Evolutionary conservation across 2,329 filamentous ascomycete genomes (phyloP).

Genomic region (Ustilaginoidea virens): DNA sequence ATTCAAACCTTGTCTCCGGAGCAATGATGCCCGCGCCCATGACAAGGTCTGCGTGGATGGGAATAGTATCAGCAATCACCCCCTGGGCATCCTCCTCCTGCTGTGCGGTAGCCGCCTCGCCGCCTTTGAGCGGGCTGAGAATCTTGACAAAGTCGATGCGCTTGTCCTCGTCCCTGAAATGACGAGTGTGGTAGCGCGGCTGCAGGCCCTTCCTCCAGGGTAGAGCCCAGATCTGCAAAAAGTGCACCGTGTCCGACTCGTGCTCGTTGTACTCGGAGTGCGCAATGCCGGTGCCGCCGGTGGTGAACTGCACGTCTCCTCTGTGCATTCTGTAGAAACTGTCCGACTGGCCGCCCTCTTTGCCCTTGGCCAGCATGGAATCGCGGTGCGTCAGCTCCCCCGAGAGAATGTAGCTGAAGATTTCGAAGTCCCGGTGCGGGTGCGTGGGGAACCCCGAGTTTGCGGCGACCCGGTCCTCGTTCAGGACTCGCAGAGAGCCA

Average conservation of each 20-base stretch:
- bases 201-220: constrained; percentile 59
- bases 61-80: constrained; percentile 50
- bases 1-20: constrained; percentile 50
- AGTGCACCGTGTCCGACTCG: constrained; percentile 55
- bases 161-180: constrained; percentile 61
- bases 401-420: constrained; percentile 75
- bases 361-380: constrained; percentile 60
- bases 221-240: constrained; percentile 78
- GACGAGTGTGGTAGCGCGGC: constrained; percentile 61
- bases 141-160: constrained; percentile 55
- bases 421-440: constrained; percentile 74
- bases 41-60: constrained; percentile 69
- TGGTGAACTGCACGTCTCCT: constrained; percentile 82
- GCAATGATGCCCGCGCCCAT: constrained; percentile 67
- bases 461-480: constrained; percentile 69
- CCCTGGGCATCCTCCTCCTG: constrained; percentile 52
- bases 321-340: constrained; percentile 57
- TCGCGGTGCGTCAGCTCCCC: constrained; percentile 82
- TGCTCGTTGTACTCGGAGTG: constrained; percentile 77
- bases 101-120: constrained; percentile 41
- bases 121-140: constrained; percentile 57
- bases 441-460: constrained; percentile 72
- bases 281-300: constrained; percentile 65
- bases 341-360: constrained; percentile 42
- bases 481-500: constrained; percentile 68